Base-by-base conservation (phyloP, 352 stramenopile genomes). In the Globisporangium apiculatum region DNA sequence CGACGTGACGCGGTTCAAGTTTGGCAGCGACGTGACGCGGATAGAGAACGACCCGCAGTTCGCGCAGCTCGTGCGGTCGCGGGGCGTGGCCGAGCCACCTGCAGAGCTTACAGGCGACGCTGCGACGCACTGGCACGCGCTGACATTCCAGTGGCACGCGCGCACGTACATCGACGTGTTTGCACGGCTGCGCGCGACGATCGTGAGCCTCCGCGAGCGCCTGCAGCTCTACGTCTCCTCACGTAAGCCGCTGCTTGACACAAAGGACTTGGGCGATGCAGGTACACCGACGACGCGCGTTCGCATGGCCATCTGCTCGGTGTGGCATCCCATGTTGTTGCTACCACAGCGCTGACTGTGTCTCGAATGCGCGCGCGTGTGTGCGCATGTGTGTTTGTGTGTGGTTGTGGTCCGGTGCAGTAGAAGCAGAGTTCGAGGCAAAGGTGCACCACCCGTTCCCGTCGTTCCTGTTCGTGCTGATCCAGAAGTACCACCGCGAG, bases 401-500 rank as follows among this genome's bases (percentile, higher is more conserved):
- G 36, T 66, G n/a, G n/a, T n/a, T n/a, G 24, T 45, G 12, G 58
- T 76, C 46, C 48, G 57, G 64, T 66, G 68, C 69, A 89, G 82
- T 89, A 74, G 82, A 89, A 76, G 79, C 71, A 72, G 85, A 94
- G 68, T 91, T 93, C 69, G 85, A 94, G 63, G 68, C 81, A 37
- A 92, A 92, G 61, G 76, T 73, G 35, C 72, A 91, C 47, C 81
- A 82, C 0, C 85, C 85, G 36, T 91, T 93, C 55, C 85, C 85
- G 3, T 55, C 51, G 24, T 94, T 91, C 55, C 65, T 94, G 43
- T 73, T 79, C 55, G 65, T 86, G 12, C 67, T 94, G 46, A 91
- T 94, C 52, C 80, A 94, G 53, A 94, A 91, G 69, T 94, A 91
- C 64, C 83, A 91, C 58, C 78, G 72, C 48, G 85, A 94, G 61